Percentiles rank a stretch among this genome's conserved stretches.
Conservation (phyloP, 768 basidiomycete species). For the Psilocybe azurescens region DNA sequence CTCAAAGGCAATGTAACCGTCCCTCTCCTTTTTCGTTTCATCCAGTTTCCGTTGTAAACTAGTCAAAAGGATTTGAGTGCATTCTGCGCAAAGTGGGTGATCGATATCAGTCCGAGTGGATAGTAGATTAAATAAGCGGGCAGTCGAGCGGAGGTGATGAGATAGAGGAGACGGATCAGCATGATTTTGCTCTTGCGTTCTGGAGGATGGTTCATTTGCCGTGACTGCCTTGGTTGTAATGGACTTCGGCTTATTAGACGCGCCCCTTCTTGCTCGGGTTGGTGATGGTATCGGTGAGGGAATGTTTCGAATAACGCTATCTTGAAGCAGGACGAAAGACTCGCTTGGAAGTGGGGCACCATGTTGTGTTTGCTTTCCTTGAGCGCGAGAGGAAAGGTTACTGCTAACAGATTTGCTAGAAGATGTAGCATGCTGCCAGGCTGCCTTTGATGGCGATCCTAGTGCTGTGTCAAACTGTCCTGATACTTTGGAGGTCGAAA, state of each 20-base stretch:
- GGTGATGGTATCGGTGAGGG: conserved; percentile 55
- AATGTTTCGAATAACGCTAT: conserved; percentile 76
- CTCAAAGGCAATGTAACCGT: conserved; percentile 93
- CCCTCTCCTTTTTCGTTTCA: conserved; percentile 89
- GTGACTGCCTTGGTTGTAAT: conserved; percentile 30
- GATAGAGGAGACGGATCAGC: conserved; percentile 76
- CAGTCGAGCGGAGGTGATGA: conserved; percentile 77
- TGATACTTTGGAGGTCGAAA: conserved; percentile 24
- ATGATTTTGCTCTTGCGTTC: conserved; percentile 53
- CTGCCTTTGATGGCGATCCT: conserved; percentile 57
- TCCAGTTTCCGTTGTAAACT: conserved; percentile 83
- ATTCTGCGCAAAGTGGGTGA: conserved; percentile 95
- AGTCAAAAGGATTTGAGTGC: conserved; percentile 80
- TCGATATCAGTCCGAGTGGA: conserved; percentile 82
- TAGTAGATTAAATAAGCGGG: conserved; percentile 76
- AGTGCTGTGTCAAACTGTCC: conserved; percentile 52
- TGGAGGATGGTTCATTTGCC: conserved; percentile 32
- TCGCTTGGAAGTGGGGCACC: conserved; percentile 69
- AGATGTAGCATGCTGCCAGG: conserved; percentile 65
- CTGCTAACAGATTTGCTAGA: conserved; percentile 32
- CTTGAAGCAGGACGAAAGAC: conserved; percentile 91
- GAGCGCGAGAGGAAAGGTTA: conserved; percentile 57
- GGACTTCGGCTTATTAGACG: conserved; percentile 38
- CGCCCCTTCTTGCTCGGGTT: conserved; percentile 44
- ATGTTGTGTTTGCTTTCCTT: conserved; percentile 66